Conservation (phyloP, 805 yeast genomes). For the Nakazawaea holstii region DNA sequence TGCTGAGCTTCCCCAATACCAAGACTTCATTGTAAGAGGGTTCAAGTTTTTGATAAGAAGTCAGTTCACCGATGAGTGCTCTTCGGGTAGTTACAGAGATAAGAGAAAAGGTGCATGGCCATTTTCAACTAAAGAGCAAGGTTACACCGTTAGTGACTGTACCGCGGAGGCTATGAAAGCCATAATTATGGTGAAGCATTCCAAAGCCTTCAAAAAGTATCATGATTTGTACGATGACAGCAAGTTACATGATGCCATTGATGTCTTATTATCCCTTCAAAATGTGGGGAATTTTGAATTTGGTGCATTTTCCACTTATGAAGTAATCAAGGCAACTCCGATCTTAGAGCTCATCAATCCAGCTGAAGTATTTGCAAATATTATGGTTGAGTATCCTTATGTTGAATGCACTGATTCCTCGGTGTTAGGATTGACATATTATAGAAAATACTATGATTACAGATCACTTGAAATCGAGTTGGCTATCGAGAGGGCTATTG, state of each 20-base stretch:
- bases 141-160: conserved; percentile 94
- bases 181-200: conserved; percentile 80
- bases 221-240: conserved; percentile 38
- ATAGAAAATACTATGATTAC: conserved; percentile 61
- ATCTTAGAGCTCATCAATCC: conserved; percentile 78
- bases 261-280: conserved; percentile 70
- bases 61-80: conserved; percentile 81
- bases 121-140: conserved; percentile 91
- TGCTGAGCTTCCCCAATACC: conserved; percentile 62
- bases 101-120: conserved; percentile 91
- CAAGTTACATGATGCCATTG: conserved; percentile 63
- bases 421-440: conserved; percentile 81
- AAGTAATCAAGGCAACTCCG: conserved; percentile 75
- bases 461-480: conserved; percentile 55
- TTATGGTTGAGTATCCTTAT: conserved; percentile 97
- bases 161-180: conserved; percentile 96
- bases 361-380: conserved; percentile 96
- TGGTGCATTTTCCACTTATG: conserved; percentile 94
- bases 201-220: conserved; percentile 42
- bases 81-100: conserved; percentile 75
- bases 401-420: conserved; percentile 98
- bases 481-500: conserved; percentile 72
- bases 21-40: conserved; percentile 56
- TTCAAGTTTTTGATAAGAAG: conserved; percentile 72
- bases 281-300: conserved; percentile 72